phyloP scores from a whole-genome alignment of 805 yeast genomes.

The Candida morakotiae region DNA sequence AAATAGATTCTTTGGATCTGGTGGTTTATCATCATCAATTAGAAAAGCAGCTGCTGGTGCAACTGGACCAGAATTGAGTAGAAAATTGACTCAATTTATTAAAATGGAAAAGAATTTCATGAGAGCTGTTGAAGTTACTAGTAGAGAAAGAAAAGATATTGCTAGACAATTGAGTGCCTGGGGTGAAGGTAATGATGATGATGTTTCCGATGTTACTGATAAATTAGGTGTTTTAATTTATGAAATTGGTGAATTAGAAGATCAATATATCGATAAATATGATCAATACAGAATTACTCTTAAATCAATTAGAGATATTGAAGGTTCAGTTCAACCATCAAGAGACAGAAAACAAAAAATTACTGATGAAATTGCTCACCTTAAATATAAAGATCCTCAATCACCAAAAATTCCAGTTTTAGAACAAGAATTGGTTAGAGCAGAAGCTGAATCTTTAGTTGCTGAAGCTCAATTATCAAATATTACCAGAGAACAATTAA shows the following conservation, averaged over 20 bases:
- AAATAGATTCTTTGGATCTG: slow-evolving; percentile 86
- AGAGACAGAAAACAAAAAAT: slow-evolving; percentile 83
- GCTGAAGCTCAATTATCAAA: slow-evolving; percentile 90
- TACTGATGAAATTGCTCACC: slow-evolving; percentile 78
- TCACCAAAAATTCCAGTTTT: slow-evolving; percentile 75
- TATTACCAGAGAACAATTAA: slow-evolving; percentile 82
- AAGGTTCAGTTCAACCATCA: slow-evolving; percentile 83
- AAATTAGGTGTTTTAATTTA: slow-evolving; percentile 78
- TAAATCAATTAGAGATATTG: slow-evolving; percentile 79
- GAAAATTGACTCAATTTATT: slow-evolving; percentile 68
- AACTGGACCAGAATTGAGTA: slow-evolving; percentile 75
- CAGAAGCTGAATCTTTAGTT: slow-evolving; percentile 86
- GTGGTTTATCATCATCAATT: slow-evolving; percentile 55
- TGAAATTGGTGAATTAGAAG: slow-evolving; percentile 84
- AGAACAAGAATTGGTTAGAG: slow-evolving; percentile 87
- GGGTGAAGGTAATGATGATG: slow-evolving; percentile 88
- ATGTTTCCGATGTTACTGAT: slow-evolving; percentile 81
- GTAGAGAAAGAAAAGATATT: slow-evolving; percentile 74
- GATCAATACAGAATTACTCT: slow-evolving; percentile 83
- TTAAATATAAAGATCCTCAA: slow-evolving; percentile 82
- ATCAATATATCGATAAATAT: slow-evolving; percentile 79
- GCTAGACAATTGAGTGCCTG: slow-evolving; percentile 79
- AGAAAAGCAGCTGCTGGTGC: slow-evolving; percentile 74
- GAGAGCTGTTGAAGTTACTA: slow-evolving; percentile 73
- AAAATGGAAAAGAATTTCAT: slow-evolving; percentile 80